Conservation (phyloP, 75 land plant genomes). For the Cryptomeria japonica region DNA sequence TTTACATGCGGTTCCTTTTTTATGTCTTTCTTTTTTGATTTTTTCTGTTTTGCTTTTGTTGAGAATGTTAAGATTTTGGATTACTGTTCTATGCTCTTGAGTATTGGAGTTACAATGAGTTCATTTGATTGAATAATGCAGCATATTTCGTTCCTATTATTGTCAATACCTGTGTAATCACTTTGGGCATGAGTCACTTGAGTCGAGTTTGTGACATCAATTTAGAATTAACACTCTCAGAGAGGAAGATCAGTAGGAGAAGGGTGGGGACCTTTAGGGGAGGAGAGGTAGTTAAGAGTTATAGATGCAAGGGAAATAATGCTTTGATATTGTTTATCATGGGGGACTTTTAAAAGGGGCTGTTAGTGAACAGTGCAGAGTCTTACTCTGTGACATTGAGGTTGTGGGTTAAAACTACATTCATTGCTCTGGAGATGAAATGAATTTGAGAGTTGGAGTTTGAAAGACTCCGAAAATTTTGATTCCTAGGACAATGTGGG, state of each 20-base stretch:
- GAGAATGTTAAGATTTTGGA: not conserved
- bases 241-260: not conserved
- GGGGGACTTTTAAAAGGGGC: not conserved
- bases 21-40: not conserved
- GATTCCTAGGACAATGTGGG: not conserved
- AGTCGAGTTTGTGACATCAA: not conserved
- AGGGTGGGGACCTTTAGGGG: not conserved
- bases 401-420: not conserved
- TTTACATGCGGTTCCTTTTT: not conserved
- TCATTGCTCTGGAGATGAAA: not conserved
- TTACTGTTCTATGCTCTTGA: not conserved
- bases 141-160: not conserved
- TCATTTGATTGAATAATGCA: constrained; percentile 1
- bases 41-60: not conserved
- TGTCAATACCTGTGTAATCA: not conserved
- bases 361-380: not conserved
- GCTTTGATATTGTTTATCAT: not conserved
- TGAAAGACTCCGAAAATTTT: not conserved
- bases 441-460: not conserved
- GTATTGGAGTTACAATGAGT: not conserved
- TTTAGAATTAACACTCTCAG: not conserved
- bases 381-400: not conserved
- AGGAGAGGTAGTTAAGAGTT: not conserved
- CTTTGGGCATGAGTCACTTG: not conserved
- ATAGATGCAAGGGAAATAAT: not conserved